Evolutionary conservation across 768 basidiomycete genomes (phyloP).

Genomic region (Tephrocybe sp.): DNA sequence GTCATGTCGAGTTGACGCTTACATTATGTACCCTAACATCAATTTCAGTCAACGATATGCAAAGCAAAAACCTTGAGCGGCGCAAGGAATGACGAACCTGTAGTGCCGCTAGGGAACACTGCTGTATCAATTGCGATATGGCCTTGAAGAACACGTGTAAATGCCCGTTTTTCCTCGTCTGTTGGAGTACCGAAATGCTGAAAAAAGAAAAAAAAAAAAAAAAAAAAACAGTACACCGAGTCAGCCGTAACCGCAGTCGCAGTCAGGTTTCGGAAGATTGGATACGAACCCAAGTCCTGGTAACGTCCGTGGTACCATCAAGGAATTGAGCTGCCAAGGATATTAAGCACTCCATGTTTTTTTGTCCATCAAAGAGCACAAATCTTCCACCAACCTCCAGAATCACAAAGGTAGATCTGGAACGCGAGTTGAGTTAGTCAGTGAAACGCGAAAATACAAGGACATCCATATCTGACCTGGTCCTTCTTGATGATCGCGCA

Average conservation of each 20-base stretch:
- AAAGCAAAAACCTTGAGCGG: neutral
- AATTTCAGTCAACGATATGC: neutral
- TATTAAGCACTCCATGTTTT: neutral
- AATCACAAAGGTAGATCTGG: slow-evolving; percentile 63
- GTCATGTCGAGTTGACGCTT: neutral
- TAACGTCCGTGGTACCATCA: slow-evolving; percentile 96
- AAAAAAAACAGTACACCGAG: neutral
- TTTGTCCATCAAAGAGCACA: no score
- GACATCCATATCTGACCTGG: slow-evolving; percentile 39
- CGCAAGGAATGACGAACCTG: slow-evolving; percentile 41
- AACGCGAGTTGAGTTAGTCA: neutral
- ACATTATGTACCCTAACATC: slow-evolving; percentile 54
- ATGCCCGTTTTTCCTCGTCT: slow-evolving; percentile 78
- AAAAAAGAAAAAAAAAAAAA: neutral
- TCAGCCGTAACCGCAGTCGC: neutral
- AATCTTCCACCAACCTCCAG: slow-evolving; percentile 54
- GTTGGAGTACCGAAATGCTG: slow-evolving; percentile 90
- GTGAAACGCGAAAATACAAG: neutral
- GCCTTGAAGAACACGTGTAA: slow-evolving; percentile 89
- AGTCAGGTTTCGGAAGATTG: neutral
- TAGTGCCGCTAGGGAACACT: slow-evolving; percentile 79
- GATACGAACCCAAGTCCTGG: slow-evolving; percentile 73
- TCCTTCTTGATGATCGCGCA: slow-evolving; percentile 76
- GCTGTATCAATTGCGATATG: slow-evolving; percentile 87
- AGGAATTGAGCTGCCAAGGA: slow-evolving; percentile 24